Evolutionary conservation across 805 yeast genomes (phyloP), one percentile per base, ranked within the genome.

Genomic region (Blastobotrys muscicola): DNA sequence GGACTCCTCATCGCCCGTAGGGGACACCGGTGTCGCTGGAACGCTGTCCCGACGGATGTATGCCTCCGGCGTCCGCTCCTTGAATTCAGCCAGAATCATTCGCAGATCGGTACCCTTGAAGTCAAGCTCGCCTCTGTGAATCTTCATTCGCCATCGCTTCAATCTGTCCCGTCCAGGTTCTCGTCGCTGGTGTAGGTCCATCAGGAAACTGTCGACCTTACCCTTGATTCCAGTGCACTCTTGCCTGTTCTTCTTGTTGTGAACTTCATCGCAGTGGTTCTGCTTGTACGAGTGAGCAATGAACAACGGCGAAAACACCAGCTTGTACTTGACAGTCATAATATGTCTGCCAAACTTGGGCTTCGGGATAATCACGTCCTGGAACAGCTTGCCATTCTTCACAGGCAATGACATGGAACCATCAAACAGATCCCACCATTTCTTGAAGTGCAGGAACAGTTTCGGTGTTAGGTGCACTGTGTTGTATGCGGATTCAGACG

Each of bases 391-490:
- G 0, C 97, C 97, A 38, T 75, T 70, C 41, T 94, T 72, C 11
- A 86, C 74, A 0, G 97, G 95, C 14, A 89, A 67, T 42, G 86
- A 77, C 51, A 82, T 70, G 44, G 81, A 79, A 20, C 90, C 81
- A n/a, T 81, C 74, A 61, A 90, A 90, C 50, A 84, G 72, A 30
- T 65, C 63, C 95, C 96, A 89, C 97, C 97, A 92, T 3, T 61
- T 57, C 55, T 77, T 78, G 64, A 92, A 87, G 47, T 78, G 82
- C 6, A 65, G 58, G 51, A 90, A 69, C 0, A 80, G 72, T 3
- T 67, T 67, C 1, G 96, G 95, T 2, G 87, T 71, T 42, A 90
- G 63, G 57, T 89, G 94, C 37, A 84, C 71, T 1, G 87, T 70
- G 62, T 89, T 90, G 52, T 79, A 78, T 8, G 77, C 38, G 5